These are phyloP conservation scores for Dimocarpus longan DNA, from an alignment of 345 rosid species.

Conservation along the genomic window DNA sequence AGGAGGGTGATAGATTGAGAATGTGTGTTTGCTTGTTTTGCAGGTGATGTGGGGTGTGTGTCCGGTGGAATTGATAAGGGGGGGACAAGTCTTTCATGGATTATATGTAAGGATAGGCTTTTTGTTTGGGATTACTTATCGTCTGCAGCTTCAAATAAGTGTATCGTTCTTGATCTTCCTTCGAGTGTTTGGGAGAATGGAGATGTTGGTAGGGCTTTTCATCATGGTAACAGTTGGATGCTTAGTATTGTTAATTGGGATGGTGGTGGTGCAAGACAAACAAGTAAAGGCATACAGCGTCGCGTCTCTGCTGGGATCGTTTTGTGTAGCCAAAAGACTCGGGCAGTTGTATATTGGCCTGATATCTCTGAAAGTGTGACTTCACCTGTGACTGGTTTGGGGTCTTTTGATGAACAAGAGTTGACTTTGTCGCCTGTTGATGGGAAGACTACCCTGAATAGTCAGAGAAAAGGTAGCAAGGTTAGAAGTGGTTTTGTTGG, in stretches of 20 bases:
- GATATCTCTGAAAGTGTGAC: conserved; percentile 56
- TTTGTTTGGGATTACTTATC: conserved; percentile 79
- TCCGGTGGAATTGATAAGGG: conserved; percentile 86
- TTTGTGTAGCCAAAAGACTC: conserved; percentile 63
- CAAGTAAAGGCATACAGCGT: conserved; percentile 39
- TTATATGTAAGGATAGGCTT: conserved; percentile 61
- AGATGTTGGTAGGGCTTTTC: conserved; percentile 31
- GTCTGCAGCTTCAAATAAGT: conserved; percentile 48
- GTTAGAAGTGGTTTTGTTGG: conserved; percentile 39
- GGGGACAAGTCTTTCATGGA: conserved; percentile 77
- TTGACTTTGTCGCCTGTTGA: conserved; percentile 43
- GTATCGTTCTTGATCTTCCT: conserved; percentile 69
- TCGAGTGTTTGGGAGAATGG: conserved; percentile 32
- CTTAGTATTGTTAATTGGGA: conserved; percentile 72
- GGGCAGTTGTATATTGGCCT: conserved; percentile 71
- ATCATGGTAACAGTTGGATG: conserved; percentile 58
- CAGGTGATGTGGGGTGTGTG: conserved; percentile 50
- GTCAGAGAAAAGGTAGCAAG: conserved; percentile 36
- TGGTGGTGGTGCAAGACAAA: conserved; percentile 27
- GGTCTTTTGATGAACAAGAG: conserved; percentile 47
- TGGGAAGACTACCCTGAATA: conserved; percentile 36
- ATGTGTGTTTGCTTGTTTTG: conserved; percentile 18
- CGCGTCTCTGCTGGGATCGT: conserved; percentile 55
- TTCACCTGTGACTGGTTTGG: conserved; percentile 42
- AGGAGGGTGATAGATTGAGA: conserved; percentile 18